phyloP scores from a whole-genome alignment of 805 yeast genomes.

The Wickerhamomyces rabaulensis region DNA sequence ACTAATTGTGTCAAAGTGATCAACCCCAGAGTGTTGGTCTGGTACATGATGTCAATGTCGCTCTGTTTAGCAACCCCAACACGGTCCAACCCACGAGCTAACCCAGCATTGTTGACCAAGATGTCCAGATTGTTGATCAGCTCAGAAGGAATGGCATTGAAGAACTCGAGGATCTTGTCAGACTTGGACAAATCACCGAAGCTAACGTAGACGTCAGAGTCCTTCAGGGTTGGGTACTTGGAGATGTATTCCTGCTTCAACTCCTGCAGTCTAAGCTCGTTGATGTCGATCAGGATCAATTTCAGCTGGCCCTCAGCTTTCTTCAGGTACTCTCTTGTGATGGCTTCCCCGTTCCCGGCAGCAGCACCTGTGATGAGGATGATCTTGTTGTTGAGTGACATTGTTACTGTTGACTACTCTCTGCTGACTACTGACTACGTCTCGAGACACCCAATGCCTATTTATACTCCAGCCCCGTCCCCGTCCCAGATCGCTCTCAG shows the following conservation, averaged over 20 bases:
- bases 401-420: not conserved
- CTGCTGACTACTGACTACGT: too few species aligned
- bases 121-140: conserved; percentile 58
- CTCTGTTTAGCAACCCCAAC: conserved; percentile 59
- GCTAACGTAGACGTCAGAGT: conserved; percentile 32
- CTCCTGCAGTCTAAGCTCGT: conserved; percentile 48
- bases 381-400: conserved; percentile 57
- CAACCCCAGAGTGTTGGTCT: conserved; percentile 81
- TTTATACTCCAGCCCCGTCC: not conserved
- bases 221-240: conserved; percentile 39
- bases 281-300: conserved; percentile 71
- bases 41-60: conserved; percentile 72
- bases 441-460: not conserved
- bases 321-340: conserved; percentile 76
- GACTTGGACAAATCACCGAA: conserved; percentile 53
- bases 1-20: conserved; percentile 77
- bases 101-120: conserved; percentile 66
- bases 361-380: conserved; percentile 91
- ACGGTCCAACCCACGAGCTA: conserved; percentile 73
- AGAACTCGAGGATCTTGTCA: conserved; percentile 45
- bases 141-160: conserved; percentile 41
- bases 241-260: conserved; percentile 40
- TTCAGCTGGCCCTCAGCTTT: conserved; percentile 65
- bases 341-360: conserved; percentile 89
- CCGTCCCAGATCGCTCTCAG: not conserved